Percentiles rank a stretch among this genome's conserved stretches.
Evolutionary conservation across 2,329 filamentous ascomycete species (phyloP).

Genomic region (Didymella arachidicola): DNA sequence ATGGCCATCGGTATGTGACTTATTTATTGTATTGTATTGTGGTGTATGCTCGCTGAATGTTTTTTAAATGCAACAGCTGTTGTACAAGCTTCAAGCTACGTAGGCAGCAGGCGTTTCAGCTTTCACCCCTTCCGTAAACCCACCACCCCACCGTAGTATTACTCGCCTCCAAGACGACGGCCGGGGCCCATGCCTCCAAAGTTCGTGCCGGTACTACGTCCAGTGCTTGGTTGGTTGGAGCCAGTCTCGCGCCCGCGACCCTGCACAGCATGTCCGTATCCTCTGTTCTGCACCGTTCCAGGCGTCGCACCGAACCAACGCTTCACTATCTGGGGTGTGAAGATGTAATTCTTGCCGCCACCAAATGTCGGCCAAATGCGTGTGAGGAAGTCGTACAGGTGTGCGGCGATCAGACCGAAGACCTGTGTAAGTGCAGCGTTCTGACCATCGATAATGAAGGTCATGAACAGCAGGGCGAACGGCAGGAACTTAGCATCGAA

Average conservation of each 20-base stretch:
- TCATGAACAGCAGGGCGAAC: conserved; percentile 77
- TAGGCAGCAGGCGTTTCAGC: neutral
- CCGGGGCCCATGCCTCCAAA: conserved; percentile 43
- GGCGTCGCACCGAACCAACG: conserved; percentile 66
- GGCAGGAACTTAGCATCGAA: conserved; percentile 85
- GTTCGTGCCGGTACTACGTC: conserved; percentile 38
- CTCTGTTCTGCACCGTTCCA: conserved; percentile 56
- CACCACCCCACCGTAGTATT: neutral
- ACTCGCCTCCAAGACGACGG: conserved; percentile 40
- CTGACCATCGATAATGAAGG: conserved; percentile 72
- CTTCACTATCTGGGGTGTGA: conserved; percentile 76
- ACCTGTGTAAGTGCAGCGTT: conserved; percentile 67
- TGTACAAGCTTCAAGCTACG: neutral
- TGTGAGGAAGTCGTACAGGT: conserved; percentile 89
- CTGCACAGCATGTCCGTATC: conserved; percentile 69
- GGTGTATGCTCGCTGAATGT: neutral
- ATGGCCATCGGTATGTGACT: too few relatives aligned
- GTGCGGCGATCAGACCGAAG: conserved; percentile 84
- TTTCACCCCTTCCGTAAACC: neutral
- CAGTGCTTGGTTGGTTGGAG: conserved; percentile 28
- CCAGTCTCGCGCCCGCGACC: conserved; percentile 32
- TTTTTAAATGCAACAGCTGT: neutral
- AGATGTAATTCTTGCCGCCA: conserved; percentile 77
- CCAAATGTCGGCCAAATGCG: conserved; percentile 89
- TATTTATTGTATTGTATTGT: neutral